These are phyloP conservation scores for Nitzschia palea DNA, from an alignment of 108 stramenopile genomes.

Conservation along the genomic window DNA sequence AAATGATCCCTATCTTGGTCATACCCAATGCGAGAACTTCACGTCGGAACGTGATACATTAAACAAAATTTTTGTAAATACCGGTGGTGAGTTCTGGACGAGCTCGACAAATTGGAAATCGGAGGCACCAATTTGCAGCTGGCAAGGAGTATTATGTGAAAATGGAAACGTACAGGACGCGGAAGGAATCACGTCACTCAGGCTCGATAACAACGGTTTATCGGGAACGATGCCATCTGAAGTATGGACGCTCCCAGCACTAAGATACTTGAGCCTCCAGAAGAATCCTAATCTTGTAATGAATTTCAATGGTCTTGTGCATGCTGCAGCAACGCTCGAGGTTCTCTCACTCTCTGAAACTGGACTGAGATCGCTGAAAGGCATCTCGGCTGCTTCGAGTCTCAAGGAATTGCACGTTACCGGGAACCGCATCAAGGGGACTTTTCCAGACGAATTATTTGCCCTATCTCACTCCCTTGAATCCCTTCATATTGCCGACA, in stretches of 20 bases:
- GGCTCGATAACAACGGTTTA: slow-evolving; percentile 41
- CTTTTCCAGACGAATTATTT: slow-evolving; percentile 57
- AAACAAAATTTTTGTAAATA: slow-evolving; percentile 10
- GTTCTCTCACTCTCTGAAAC: slow-evolving; percentile 44
- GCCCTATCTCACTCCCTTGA: slow-evolving; percentile 48
- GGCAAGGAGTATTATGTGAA: slow-evolving; percentile 55
- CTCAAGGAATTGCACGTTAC: slow-evolving; percentile 53
- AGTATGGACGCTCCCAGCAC: slow-evolving; percentile 50
- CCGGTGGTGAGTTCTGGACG: slow-evolving; percentile 49
- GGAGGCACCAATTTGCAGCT: slow-evolving; percentile 57
- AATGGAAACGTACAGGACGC: slow-evolving; percentile 49
- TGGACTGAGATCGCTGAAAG: slow-evolving; percentile 40
- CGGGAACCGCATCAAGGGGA: slow-evolving; percentile 33
- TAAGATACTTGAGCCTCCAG: slow-evolving; percentile 32
- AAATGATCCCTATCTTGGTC: slow-evolving; percentile 27
- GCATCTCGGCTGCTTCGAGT: slow-evolving; percentile 45
- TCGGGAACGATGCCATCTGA: slow-evolving; percentile 53
- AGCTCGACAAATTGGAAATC: slow-evolving; percentile 46
- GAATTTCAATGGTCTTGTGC: slow-evolving; percentile 41
- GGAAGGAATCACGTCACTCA: slow-evolving; percentile 34
- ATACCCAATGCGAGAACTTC: slow-evolving; percentile 43
- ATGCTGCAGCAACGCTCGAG: slow-evolving; percentile 51
- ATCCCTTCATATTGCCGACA: slow-evolving; percentile 50
- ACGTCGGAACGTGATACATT: slow-evolving; percentile 39
- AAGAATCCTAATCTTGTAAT: slow-evolving; percentile 42